Base-by-base conservation (phyloP, 2,329 filamentous ascomycete species). In the Pseudogymnoascus sp. region DNA sequence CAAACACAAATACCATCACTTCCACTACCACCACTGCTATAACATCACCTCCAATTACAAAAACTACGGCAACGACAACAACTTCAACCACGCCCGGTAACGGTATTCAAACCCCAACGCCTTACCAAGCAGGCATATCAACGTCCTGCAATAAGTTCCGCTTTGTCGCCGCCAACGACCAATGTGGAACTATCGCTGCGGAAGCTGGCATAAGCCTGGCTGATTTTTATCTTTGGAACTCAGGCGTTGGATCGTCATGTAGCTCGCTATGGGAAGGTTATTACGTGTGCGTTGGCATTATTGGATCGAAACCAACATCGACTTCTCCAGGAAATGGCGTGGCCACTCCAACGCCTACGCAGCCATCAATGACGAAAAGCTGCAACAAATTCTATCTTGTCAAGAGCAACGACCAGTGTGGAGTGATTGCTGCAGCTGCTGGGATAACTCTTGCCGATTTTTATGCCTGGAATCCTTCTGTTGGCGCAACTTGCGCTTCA, bases 211-310 rank as follows among this genome's bases (percentile, higher is more conserved):
- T 57, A n/a, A 22, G 30, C n/a, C 18, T 61, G 20, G 59, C 41
- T 4, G 30, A 57, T 20, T 61, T 61, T 33, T 20, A 57, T 9
- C 12, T n/a, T 6, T 61, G 41, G 60, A 58, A 61, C 47, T 18
- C 50, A 7, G 47, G 18, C 28, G 50, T 61, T n/a, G 43, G 43
- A 25, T 1, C 30, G n/a, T 18, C 25, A 18, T 61, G 47, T 37
- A 12, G 9, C 16, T 28, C 20, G 4, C 25, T 61, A n/a, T 61
- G 43, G 60, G 9, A 20, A 9, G 59, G 25, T 25, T 30, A 18
- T 5, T 36, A 36, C 22, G 30, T 36, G 20, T 58, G n/a, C 8
- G 57, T 58, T 20, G n/a, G n/a, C n/a, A n/a, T n/a, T n/a, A n/a
- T n/a, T n/a, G n/a, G n/a, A n/a, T n/a, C n/a, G n/a, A n/a, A n/a